Evolutionary conservation across 108 stramenopile species (phyloP).

Genomic region (Schizochytrium sp.): DNA sequence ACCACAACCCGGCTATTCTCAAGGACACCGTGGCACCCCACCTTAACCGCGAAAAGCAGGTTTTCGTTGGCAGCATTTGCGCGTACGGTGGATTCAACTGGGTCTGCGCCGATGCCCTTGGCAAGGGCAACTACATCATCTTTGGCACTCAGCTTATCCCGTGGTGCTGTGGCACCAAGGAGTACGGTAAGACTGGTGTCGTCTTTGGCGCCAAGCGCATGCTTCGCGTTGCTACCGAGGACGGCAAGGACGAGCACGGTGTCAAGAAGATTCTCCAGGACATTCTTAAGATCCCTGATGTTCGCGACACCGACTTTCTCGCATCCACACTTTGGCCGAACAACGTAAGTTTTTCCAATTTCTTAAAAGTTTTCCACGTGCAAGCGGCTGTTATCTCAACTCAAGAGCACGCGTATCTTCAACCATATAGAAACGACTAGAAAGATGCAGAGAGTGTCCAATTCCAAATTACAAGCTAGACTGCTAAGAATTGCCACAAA

Average conservation of each 20-base stretch:
- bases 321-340: constrained; percentile 65
- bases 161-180: constrained; percentile 63
- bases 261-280: constrained; percentile 49
- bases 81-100: constrained; percentile 65
- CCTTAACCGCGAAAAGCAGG: constrained; percentile 59
- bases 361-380: background rate
- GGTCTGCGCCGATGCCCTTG: constrained; percentile 60
- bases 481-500: no score
- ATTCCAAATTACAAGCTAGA: no score
- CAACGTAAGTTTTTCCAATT: constrained; percentile 58
- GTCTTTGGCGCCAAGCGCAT: constrained; percentile 65
- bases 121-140: constrained; percentile 63
- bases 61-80: constrained; percentile 63
- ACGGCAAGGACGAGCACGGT: constrained; percentile 62
- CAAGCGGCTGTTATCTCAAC: background rate
- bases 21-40: constrained; percentile 48
- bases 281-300: constrained; percentile 23
- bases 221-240: constrained; percentile 59
- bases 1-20: constrained; percentile 63
- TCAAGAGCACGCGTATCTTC: background rate
- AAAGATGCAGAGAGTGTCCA: no score
- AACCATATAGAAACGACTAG: no score
- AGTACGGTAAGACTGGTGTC: constrained; percentile 62
- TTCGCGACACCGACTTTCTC: constrained; percentile 61
- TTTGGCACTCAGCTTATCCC: constrained; percentile 66